Base-by-base conservation (phyloP, 1,139 yeast genomes). In the Yamadazyma pseudoaaseri region DNA sequence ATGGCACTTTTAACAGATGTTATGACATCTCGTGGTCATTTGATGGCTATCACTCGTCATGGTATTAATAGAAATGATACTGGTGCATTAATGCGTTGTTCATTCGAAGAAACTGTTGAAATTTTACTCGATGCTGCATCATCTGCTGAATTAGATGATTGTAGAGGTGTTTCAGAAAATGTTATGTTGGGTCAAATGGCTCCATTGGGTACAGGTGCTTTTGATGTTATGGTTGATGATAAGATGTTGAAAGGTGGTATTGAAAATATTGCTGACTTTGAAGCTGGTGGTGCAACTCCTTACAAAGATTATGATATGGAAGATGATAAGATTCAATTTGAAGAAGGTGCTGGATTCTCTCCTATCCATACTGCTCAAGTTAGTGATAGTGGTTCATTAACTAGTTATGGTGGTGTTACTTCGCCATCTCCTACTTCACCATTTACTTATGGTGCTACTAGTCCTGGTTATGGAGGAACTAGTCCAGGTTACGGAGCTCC, bases 1-100 rank as follows among this genome's bases (percentile, higher is more conserved):
- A 84, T 92, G 92, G 97, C 98, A 2, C 70, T 94, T 51, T 74
- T 94, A 53, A 97, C 92, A 38, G 99, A 94, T 70, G 95, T 90
- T 20, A 94, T 94, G 99, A 94, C 99, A 2, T 86, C 96, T 31
- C 85, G 96, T 61, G 99, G 99, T 55, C 96, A 92, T 57, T 75
- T 94, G 64, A 92, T 94, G 87, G 97, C 98, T 23, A 92, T 94
- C 52, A 92, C 98, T 34, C 95, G 99, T 76, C 98, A 92, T 60
- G 99, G 99, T 77, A 92, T 94, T 64, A 94, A 94, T 62, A 83
- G 98, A 67, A 86, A 96, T 23, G 97, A 92, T 48, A 94, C 98
- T 21, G 98, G 98, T 67, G 98, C 98, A 1, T 75, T 94, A 56
- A 94, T 94, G 98, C 81, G 98, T 65, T 92, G 97, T 71, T 92